Evolutionary conservation across 441 rosid species (phyloP), one percentile per base, ranked within the genome.

Genomic region (Pelargonium exstipulatum): DNA sequence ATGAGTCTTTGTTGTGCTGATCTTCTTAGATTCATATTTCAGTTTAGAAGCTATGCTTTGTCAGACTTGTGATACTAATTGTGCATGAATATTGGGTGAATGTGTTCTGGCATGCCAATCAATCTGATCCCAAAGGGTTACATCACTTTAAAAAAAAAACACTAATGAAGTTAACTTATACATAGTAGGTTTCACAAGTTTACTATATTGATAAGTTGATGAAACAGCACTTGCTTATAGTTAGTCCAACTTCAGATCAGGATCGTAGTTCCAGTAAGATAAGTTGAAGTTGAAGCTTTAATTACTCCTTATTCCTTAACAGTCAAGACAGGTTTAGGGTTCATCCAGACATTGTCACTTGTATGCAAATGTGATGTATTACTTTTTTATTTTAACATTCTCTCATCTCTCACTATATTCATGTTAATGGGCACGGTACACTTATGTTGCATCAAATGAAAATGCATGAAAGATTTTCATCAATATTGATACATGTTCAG

Each of bases 31-130:
- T 60, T 13, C 63, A 22, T 22, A 22, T 60, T 10, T 60, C 37
- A 60, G 63, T 22, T 9, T 3, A 60, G 14, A 60, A n/a, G 35
- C n/a, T 22, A 58, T 9, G n/a, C 16, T 48, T 48, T 48, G 55
- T 48, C 42, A 48, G 55, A 48, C 55, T 48, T 12, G 55, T 48
- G 55, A 48, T 48, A 13, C 16, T 60, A 24, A 60, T 22, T 24
- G 37, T 60, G 24, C 24, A 9, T 60, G 63, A 10, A 60, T 60
- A 24, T 60, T n/a, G 12, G 18, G 26, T 57, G 35, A 13, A 2
- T 60, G 35, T 60, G 63, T 14, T 60, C 37, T 60, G 13, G 63
- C 63, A 60, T 60, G 63, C 63, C 26, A 60, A 60, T 9, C 37
- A 60, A 60, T 60, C 63, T 32, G 12, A 17, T 22, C 7, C 12